These are phyloP conservation scores for Ramalina intermedia DNA, from an alignment of 495 filamentous ascomycete species.

Conservation along the genomic window DNA sequence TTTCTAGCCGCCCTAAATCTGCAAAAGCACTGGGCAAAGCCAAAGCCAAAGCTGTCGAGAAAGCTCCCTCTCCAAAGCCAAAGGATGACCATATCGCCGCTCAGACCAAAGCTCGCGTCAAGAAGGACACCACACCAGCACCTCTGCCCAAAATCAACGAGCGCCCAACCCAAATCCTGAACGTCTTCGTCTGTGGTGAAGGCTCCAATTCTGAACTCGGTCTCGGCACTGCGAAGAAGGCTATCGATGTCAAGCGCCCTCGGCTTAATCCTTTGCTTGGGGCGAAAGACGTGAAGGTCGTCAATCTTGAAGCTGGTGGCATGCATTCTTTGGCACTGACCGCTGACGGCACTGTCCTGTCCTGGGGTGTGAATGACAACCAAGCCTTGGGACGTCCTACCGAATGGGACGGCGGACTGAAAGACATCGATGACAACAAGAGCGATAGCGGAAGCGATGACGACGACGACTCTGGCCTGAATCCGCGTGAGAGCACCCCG, in stretches of 20 bases:
- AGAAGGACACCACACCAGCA: slow-evolving; percentile 4
- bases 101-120: background rate
- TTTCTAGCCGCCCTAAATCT: background rate
- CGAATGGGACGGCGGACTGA: slow-evolving; percentile 45
- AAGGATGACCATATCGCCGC: background rate
- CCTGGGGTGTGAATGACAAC: slow-evolving; percentile 59
- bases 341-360: slow-evolving; percentile 45
- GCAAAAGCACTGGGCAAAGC: background rate
- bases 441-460: slow-evolving; percentile 28
- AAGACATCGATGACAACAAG: slow-evolving; percentile 43
- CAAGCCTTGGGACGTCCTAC: slow-evolving; percentile 50
- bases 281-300: slow-evolving; percentile 45
- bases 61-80: background rate
- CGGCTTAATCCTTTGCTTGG: slow-evolving; percentile 44
- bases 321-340: slow-evolving; percentile 53
- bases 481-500: slow-evolving; percentile 45
- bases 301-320: slow-evolving; percentile 46
- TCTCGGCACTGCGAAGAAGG: slow-evolving; percentile 43
- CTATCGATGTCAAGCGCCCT: slow-evolving; percentile 53
- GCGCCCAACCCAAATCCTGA: slow-evolving; percentile 31
- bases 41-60: background rate
- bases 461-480: slow-evolving; percentile 38
- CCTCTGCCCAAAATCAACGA: slow-evolving; percentile 29
- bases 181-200: slow-evolving; percentile 56
- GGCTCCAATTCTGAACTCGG: slow-evolving; percentile 55